phyloP scores from a whole-genome alignment of 1,284 basidiomycete genomes.

The Schizophyllum commune region DNA sequence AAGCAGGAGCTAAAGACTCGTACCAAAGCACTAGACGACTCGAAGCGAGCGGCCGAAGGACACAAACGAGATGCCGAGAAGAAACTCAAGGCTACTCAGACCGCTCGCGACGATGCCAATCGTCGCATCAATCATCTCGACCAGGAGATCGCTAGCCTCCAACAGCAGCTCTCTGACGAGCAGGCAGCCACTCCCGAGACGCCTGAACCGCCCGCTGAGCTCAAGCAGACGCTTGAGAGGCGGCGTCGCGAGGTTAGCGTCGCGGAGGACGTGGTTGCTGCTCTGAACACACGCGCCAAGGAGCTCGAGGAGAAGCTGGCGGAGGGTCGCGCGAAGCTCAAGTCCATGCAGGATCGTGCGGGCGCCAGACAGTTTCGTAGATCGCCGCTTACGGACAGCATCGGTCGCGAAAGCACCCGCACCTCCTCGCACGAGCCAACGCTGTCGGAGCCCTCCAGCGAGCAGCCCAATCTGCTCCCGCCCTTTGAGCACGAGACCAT shows the following conservation, averaged over 20 bases:
- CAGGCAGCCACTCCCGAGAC: slow-evolving; percentile 36
- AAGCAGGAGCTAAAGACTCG: slow-evolving; percentile 74
- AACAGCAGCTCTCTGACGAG: slow-evolving; percentile 45
- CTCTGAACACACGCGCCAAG: slow-evolving; percentile 45
- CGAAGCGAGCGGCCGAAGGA: slow-evolving; percentile 76
- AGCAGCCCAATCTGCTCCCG: slow-evolving; percentile 3
- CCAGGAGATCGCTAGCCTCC: slow-evolving; percentile 59
- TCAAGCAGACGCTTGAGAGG: slow-evolving; percentile 44
- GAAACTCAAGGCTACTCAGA: slow-evolving; percentile 66
- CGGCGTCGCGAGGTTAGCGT: slow-evolving; percentile 62
- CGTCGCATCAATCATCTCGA: slow-evolving; percentile 61
- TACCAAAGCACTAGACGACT: slow-evolving; percentile 82
- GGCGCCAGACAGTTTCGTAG: slow-evolving; percentile 29
- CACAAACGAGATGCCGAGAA: slow-evolving; percentile 82
- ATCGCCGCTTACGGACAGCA: slow-evolving; percentile 7
- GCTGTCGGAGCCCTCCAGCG: slow-evolving; percentile 1
- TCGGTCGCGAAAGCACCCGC: background rate
- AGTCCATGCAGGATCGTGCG: slow-evolving; percentile 40
- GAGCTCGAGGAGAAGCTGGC: slow-evolving; percentile 53
- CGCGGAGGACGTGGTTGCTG: slow-evolving; percentile 59
- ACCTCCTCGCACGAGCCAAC: background rate
- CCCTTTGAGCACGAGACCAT: slow-evolving; percentile 14
- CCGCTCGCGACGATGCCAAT: slow-evolving; percentile 55
- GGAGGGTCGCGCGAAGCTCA: slow-evolving; percentile 46
- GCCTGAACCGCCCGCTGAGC: background rate